Percentiles rank a stretch among this genome's conserved stretches.
Evolutionary conservation across 75 land plant genomes (phyloP).

Genomic region (Selaginella moellendorffii): DNA sequence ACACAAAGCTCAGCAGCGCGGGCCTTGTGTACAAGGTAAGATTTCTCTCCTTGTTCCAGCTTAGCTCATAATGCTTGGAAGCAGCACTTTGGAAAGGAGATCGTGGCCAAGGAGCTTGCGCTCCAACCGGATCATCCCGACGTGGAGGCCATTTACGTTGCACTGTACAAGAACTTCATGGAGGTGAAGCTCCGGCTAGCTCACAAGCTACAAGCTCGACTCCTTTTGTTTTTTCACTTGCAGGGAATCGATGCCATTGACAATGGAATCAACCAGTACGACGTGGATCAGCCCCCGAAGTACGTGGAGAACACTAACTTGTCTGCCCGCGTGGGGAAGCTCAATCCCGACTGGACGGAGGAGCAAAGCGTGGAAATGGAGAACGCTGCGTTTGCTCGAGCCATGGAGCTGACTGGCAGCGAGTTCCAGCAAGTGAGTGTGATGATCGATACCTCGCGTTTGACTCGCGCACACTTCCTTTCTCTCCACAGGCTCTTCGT

Average conservation of each 20-base stretch:
- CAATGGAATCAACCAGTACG: slow-evolving; percentile 84
- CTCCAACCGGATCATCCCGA: slow-evolving; percentile 49
- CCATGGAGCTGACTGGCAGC: slow-evolving; percentile 66
- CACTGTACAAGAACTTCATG: slow-evolving; percentile 83
- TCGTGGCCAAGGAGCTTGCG: slow-evolving; percentile 80
- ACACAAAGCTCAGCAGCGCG: slow-evolving; percentile 87
- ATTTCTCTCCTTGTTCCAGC: no score
- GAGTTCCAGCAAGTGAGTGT: slow-evolving; percentile 72
- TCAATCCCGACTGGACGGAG: slow-evolving; percentile 77
- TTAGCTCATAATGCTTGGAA: slow-evolving; percentile 4
- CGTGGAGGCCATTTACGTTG: slow-evolving; percentile 51
- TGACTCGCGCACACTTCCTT: not conserved
- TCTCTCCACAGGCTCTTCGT: slow-evolving; percentile 57
- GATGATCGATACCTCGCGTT: slow-evolving; percentile 4
- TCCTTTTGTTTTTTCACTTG: no score
- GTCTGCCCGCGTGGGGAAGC: slow-evolving; percentile 65
- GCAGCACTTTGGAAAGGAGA: slow-evolving; percentile 86
- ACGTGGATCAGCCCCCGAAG: slow-evolving; percentile 62
- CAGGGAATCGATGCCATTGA: slow-evolving; percentile 96
- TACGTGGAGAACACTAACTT: slow-evolving; percentile 70
- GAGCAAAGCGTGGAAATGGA: slow-evolving; percentile 78
- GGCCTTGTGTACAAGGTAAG: slow-evolving; percentile 96
- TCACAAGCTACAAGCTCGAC: no score
- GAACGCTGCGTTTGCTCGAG: slow-evolving; percentile 58
- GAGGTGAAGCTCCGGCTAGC: slow-evolving; percentile 54